A percentile compares a stretch with the other conserved stretches of the same genome.
These are phyloP conservation scores for Heliamphora pulchella DNA, from an alignment of 179 eudicot species.

Conservation along the genomic window DNA sequence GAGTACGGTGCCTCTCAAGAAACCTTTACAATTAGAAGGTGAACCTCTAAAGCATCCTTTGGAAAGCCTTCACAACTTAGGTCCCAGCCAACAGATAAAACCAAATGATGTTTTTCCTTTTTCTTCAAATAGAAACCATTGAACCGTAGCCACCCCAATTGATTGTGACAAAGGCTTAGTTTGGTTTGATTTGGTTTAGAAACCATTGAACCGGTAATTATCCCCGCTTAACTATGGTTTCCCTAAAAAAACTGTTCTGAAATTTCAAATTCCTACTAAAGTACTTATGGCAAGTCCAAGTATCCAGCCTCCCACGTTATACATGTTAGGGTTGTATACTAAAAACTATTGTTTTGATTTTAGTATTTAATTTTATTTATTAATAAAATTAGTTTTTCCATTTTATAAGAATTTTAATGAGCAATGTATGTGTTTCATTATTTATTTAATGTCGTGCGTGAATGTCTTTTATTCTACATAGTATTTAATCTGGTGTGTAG, in stretches of 20 bases:
- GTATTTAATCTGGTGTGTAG: too few relatives aligned
- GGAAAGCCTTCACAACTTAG: constrained; percentile 1
- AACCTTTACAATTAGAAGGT: neutral
- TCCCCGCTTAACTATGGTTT: neutral
- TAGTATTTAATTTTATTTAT: too few relatives aligned
- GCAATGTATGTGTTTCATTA: too few relatives aligned
- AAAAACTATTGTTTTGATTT: too few relatives aligned
- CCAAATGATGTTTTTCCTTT: neutral
- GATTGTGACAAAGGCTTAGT: too few relatives aligned
- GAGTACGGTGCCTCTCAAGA: too few relatives aligned
- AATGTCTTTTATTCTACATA: too few relatives aligned
- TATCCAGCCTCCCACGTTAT: neutral
- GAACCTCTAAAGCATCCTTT: neutral
- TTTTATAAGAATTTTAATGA: too few relatives aligned
- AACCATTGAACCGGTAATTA: neutral
- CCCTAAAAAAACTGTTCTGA: neutral
- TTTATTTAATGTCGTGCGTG: too few relatives aligned
- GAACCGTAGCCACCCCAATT: neutral
- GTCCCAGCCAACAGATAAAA: neutral
- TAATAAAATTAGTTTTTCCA: too few relatives aligned
- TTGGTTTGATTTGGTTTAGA: too few relatives aligned
- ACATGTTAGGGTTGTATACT: too few relatives aligned
- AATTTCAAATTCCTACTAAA: neutral
- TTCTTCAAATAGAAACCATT: neutral
- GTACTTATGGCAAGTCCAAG: neutral